Percentiles rank a stretch among this genome's conserved stretches.
phyloP scores from a whole-genome alignment of 371 early-diverging fungal species.

The Mucor irregularis region DNA sequence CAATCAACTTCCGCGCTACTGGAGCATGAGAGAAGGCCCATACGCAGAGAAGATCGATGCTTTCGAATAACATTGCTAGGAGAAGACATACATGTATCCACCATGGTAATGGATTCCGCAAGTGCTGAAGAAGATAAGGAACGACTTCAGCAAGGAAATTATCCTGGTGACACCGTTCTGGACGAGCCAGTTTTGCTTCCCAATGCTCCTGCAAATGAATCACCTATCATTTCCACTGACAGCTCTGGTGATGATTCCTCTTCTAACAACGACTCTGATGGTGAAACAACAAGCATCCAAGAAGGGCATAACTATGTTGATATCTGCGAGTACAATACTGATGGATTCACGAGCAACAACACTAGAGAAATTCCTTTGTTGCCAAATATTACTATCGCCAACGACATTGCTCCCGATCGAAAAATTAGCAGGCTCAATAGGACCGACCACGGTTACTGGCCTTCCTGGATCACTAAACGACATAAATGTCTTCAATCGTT shows the following conservation, averaged over 20 bases:
- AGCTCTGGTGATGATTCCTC: too few relatives aligned
- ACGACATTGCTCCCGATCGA: too few relatives aligned
- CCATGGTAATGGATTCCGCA: constrained; percentile 20
- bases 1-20: constrained; percentile 12
- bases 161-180: constrained; percentile 28
- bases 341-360: too few relatives aligned
- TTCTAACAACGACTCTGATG: too few relatives aligned
- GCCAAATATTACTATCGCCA: too few relatives aligned
- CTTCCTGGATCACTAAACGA: neutral
- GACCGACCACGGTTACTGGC: neutral
- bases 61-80: neutral
- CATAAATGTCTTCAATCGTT: neutral
- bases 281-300: too few relatives aligned
- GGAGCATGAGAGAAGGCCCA: constrained; percentile 27
- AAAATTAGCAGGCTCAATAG: too few relatives aligned
- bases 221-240: too few relatives aligned
- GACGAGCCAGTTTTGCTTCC: constrained; percentile 27
- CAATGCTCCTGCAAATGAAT: constrained; percentile 6
- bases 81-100: constrained; percentile 2
- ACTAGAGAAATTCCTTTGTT: too few relatives aligned
- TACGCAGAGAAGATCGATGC: neutral
- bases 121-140: constrained; percentile 19
- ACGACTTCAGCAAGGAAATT: constrained; percentile 5
- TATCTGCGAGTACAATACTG: too few relatives aligned
- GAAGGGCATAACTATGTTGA: too few relatives aligned